phyloP scores from a whole-genome alignment of 2,329 filamentous ascomycete species.

The Phialemoniopsis sp. region DNA sequence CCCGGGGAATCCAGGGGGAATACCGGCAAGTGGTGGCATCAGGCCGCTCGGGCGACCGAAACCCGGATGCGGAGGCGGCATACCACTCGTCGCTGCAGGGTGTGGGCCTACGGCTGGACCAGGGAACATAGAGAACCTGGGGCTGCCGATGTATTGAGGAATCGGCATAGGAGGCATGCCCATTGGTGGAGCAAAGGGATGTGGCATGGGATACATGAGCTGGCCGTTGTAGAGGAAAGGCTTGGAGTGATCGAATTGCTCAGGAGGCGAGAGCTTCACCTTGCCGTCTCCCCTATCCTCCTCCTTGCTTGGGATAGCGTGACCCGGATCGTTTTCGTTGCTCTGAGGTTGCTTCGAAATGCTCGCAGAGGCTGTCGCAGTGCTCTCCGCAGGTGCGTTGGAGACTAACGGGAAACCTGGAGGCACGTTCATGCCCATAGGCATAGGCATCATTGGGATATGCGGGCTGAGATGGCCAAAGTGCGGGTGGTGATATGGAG shows the following conservation, averaged over 20 bases:
- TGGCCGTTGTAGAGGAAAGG: slow-evolving; percentile 36
- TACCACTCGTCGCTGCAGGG: neutral
- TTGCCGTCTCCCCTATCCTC: slow-evolving; percentile 22
- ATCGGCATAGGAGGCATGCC: slow-evolving; percentile 12
- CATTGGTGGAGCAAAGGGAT: slow-evolving; percentile 9
- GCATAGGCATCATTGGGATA: slow-evolving; percentile 33
- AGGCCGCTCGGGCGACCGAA: neutral
- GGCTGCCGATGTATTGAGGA: slow-evolving; percentile 2
- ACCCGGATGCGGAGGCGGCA: slow-evolving; percentile 2
- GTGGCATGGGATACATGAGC: slow-evolving; percentile 23
- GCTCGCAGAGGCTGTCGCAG: no score
- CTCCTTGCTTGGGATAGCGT: slow-evolving; percentile 2
- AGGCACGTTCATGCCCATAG: slow-evolving; percentile 23
- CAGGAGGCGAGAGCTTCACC: slow-evolving; percentile 31
- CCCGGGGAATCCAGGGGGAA: slow-evolving; percentile 49
- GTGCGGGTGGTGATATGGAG: slow-evolving; percentile 10
- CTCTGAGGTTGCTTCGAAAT: slow-evolving; percentile 7
- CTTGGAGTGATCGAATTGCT: slow-evolving; percentile 40
- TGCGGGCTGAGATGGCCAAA: slow-evolving; percentile 23
- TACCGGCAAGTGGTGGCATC: slow-evolving; percentile 16
- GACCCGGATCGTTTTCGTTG: slow-evolving; percentile 11
- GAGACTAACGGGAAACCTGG: slow-evolving; percentile 12
- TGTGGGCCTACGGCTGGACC: slow-evolving; percentile 5
- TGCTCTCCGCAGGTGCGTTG: no score
- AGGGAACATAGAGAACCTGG: neutral